Conservation (phyloP, 208 protist genomes). For the Endotrypanum monterogeii region DNA sequence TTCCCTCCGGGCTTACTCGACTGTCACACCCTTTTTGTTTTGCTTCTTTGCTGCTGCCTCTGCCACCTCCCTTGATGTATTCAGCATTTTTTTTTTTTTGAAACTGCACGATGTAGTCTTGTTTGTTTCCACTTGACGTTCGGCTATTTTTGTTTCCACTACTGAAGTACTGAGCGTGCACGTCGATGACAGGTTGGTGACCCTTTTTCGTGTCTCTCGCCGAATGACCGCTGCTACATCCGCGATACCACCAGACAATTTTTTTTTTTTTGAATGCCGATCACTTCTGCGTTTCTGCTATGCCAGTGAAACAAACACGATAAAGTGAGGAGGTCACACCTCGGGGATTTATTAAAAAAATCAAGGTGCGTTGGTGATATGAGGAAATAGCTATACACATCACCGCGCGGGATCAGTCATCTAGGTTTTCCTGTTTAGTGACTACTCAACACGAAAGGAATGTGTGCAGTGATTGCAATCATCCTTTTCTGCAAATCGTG, state of each 20-base stretch:
- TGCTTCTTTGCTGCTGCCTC: background rate
- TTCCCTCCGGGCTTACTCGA: background rate
- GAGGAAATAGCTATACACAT: background rate
- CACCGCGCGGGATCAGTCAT: no score
- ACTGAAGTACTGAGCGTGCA: no score
- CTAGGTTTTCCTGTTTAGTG: no score
- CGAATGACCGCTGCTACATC: background rate
- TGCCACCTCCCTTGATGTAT: background rate
- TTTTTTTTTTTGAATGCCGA: background rate
- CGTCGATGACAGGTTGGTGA: background rate
- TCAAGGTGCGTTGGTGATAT: background rate
- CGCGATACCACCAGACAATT: no score
- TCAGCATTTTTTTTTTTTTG: slow-evolving; percentile 11
- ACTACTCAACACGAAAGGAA: background rate
- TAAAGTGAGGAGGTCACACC: background rate
- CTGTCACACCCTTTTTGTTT: background rate
- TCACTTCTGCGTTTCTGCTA: background rate
- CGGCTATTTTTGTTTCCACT: background rate
- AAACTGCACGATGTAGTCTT: slow-evolving; percentile 5
- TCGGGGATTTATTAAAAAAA: background rate
- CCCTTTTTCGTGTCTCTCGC: background rate
- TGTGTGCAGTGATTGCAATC: no score
- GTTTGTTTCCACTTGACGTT: background rate
- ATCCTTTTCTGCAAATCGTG: no score
- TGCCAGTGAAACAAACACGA: background rate